phyloP scores from a whole-genome alignment of 805 yeast species.

The Myxozyma lipomycoides region DNA sequence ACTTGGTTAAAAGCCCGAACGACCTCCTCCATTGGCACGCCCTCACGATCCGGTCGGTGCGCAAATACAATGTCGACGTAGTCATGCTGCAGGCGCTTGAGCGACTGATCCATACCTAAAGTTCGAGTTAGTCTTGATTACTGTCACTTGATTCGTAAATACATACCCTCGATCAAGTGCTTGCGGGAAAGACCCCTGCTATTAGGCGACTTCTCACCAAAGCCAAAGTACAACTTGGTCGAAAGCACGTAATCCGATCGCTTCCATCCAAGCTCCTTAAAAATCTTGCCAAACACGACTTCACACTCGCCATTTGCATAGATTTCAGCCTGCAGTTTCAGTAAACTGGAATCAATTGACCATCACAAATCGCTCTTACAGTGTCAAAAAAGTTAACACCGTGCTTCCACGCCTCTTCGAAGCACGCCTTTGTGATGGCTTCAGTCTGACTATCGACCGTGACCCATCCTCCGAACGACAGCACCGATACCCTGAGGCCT shows the following conservation, averaged over 20 bases:
- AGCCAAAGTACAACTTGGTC: conserved; percentile 37
- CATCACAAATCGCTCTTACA: conserved; percentile 21
- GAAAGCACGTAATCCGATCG: conserved; percentile 35
- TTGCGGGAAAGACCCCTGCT: conserved; percentile 35
- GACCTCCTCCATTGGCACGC: conserved; percentile 36
- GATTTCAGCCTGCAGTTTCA: conserved; percentile 27
- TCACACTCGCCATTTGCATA: conserved; percentile 35
- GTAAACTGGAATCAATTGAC: background rate
- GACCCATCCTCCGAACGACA: conserved; percentile 37
- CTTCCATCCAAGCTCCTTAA: conserved; percentile 35
- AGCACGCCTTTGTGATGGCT: conserved; percentile 31
- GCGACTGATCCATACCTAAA: conserved; percentile 32
- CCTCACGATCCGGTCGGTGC: conserved; percentile 34
- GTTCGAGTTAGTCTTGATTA: too few species aligned
- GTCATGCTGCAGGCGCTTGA: conserved; percentile 35
- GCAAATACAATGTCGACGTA: conserved; percentile 37
- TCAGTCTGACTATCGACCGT: conserved; percentile 33
- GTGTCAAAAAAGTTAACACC: conserved; percentile 38
- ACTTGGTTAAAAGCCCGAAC: conserved; percentile 34
- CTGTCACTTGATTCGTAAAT: too few species aligned
- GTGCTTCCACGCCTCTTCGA: conserved; percentile 34
- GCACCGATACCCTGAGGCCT: conserved; percentile 36
- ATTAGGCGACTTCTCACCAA: conserved; percentile 31
- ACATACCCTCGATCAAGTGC: conserved; percentile 32
- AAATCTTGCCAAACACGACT: conserved; percentile 33